Base-by-base conservation (phyloP, 352 stramenopile genomes). In the Phytophthora europaea region DNA sequence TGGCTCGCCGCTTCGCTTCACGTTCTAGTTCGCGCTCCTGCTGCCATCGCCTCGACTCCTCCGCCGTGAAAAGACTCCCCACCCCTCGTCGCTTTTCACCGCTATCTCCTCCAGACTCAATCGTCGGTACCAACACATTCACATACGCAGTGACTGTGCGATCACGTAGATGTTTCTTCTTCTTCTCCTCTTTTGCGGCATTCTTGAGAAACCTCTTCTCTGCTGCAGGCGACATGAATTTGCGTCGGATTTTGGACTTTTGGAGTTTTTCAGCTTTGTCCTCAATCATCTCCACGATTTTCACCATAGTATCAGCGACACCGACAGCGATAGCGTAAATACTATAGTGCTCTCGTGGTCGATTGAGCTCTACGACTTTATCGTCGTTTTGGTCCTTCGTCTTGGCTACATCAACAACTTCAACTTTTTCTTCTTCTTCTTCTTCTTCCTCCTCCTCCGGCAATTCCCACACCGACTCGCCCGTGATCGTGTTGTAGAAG, bases 381-480 rank as follows among this genome's bases (percentile, higher is more conserved):
- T 12, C 18, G 28, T 64, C 28, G 6, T 33, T n/a, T 61, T 48
- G 54, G 36, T 13, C 31, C 34, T 26, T 31, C 8, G 16, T 43
- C 18, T 40, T 20, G 4, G 33, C 6, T 28, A 22, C 54, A 54
- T 73, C 50, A 47, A 55, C 50, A 47, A 55, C 18, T 52, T 69
- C n/a, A 54, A 54, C 47, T 54, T 57, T 36, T 28, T 34, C 38
- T 48, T 67, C 31, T 22, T 55, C 52, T 47, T 80, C 70, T 18
- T 69, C 36, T 4, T 76, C 65, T 34, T 91, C 82, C 2, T 70
- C 52, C 40, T 91, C 82, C 1, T 70, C 57, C 0, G 89, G 89
- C 34, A 92, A 64, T 71, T 91, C 83, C 89, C 89, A 95, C 51
- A 85, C 70, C 1, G 89, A 89, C 65, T 94, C 84, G 13, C 84